phyloP scores from a whole-genome alignment of 2,329 filamentous ascomycete species.

The Ceratocystis diversiconidia region DNA sequence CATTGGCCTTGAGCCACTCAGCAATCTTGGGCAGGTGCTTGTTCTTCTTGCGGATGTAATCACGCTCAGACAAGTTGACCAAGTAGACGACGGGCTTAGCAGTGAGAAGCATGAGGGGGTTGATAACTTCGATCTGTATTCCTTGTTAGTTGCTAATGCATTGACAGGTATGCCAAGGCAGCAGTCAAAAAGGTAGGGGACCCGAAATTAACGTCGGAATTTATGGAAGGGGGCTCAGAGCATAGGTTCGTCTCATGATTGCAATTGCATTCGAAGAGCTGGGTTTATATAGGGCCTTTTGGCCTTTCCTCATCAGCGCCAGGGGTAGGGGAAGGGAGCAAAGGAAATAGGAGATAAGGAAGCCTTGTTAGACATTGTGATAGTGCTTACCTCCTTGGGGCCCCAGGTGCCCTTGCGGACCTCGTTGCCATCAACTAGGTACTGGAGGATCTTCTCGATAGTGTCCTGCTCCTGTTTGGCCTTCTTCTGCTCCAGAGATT shows the following conservation, averaged over 20 bases:
- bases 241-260: conserved; percentile 18
- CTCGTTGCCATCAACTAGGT: conserved; percentile 79
- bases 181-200: not conserved
- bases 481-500: conserved; percentile 96
- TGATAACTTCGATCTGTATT: conserved; percentile 93
- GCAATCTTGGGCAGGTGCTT: conserved; percentile 91
- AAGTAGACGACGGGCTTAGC: conserved; percentile 96
- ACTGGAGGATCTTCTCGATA: conserved; percentile 75
- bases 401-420: conserved; percentile 80
- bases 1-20: conserved; percentile 89
- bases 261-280: conserved; percentile 94
- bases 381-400: conserved; percentile 76
- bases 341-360: not conserved
- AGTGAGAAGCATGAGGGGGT: conserved; percentile 84
- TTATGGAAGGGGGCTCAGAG: conserved; percentile 23
- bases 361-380: not conserved
- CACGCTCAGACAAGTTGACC: conserved; percentile 91
- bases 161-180: not conserved
- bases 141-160: conserved; percentile 5
- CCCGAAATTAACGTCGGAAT: conserved; percentile 21
- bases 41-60: conserved; percentile 98
- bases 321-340: conserved; percentile 19
- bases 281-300: conserved; percentile 57
- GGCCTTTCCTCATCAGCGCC: conserved; percentile 19
- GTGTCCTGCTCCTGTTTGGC: conserved; percentile 85